Base-by-base conservation (phyloP, 169 alveolate species). In the Plasmodium billcollinsi region DNA sequence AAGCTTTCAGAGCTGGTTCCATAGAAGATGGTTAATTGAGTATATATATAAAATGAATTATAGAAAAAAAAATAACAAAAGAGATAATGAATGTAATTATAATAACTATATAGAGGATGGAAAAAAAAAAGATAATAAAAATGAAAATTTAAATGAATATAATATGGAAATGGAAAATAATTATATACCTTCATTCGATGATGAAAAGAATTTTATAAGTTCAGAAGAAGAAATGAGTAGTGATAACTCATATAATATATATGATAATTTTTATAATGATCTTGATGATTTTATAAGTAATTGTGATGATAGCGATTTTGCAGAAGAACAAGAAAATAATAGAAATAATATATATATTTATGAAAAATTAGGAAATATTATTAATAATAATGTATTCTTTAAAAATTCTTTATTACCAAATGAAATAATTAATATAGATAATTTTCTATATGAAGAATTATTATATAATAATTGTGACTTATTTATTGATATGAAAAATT, bases 1-100 rank as follows among this genome's bases (percentile, higher is more conserved):
- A 45, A 85, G 91, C 50, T 85, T 85, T 39, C 91, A 85, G 58
- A 85, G 91, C 43, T 85, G 91, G 91, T 85, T 70, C 61, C 91
- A 85, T 70, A 73, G 91, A 49, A 85, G 91, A 63, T 85, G 91
- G 91, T 70, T 85, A 4, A 49, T 85, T 9, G 91, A 85, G 54
- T 85, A 85, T 70, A 85, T 85, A 43, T 85, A 33, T 26, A 69
- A 71, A 71, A 2, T 24, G 47, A 73, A 62, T 50, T n/a, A 14
- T 18, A 59, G 54, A 39, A 18, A 3, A 20, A 67, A 54, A 54
- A 43, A 63, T 65, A 11, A 65, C 50, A 21, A 24, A 26, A 18
- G 18, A 14, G 56, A 45, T 45, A 49, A 20, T 45, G 45, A 47
- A 18, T 7, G 33, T 29, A 15, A 20, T 3, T 33, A n/a, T 14